Evolutionary conservation across 495 filamentous ascomycete genomes (phyloP), one percentile per base, ranked within the genome.

Genomic region (Lepidopterella palustris): DNA sequence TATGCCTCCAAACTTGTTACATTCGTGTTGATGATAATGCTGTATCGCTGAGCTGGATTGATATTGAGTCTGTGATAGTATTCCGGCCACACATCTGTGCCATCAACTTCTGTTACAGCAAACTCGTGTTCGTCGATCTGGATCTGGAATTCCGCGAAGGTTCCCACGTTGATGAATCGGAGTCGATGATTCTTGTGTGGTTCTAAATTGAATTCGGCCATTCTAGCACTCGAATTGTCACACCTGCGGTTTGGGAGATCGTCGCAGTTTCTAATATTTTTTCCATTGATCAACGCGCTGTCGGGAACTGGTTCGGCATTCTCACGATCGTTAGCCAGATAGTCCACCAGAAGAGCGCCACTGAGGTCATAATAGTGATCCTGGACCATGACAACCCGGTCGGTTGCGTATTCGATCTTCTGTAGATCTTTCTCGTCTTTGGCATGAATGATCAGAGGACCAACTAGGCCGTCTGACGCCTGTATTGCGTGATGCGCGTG

Each of bases 301-400:
- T 62, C 45, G 11, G 72, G 72, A 0, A 72, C 64, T 23, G 72
- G 72, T 49, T 71, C 69, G 6, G 49, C 56, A 45, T 76, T 75
- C 66, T 82, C 74, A 59, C 78, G 79, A 28, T 78, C 80, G 0
- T 75, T 71, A 21, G 79, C 79, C 40, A 53, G 80, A 78, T 75
- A 79, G 39, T 72, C 61, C 45, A 71, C 69, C 23, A 84, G 70
- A 13, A 82, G 73, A 5, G 70, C 75, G 15, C 70, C 72, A 11
- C 76, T 79, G 31, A 75, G 67, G 55, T 82, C 77, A 57, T 85
- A 80, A 60, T 83, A 85, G 65, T 81, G 79, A 57, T 85, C 82
- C 31, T 79, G 76, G 15, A 85, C 71, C 66, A 83, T 71, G 4
- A 85, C 67, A 9, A 84, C 72, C 8, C 77, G 74, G 65, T 85